Percentiles rank a stretch among this genome's conserved stretches.
Evolutionary conservation across 306 rosid genomes (phyloP).

Genomic region (Myrica gale): DNA sequence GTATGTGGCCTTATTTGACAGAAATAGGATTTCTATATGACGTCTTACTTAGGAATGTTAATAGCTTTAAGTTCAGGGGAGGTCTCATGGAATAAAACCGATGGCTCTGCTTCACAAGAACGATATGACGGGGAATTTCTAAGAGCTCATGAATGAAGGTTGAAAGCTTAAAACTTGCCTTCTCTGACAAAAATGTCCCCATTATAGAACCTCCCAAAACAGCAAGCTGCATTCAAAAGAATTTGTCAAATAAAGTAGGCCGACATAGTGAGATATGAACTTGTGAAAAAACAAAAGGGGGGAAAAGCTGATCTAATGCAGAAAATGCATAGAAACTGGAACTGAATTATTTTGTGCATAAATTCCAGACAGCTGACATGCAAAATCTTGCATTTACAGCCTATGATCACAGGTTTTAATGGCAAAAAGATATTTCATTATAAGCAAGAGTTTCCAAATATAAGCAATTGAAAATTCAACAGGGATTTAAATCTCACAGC

Average conservation of each 20-base stretch:
- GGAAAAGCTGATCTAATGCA: slow-evolving; percentile 12
- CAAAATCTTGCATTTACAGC: background rate
- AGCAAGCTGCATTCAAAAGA: slow-evolving; percentile 63
- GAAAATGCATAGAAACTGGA: slow-evolving; percentile 14
- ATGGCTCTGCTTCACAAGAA: background rate
- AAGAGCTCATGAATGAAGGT: slow-evolving; percentile 7
- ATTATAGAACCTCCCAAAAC: slow-evolving; percentile 90
- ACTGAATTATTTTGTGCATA: background rate
- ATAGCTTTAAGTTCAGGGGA: slow-evolving; percentile 4
- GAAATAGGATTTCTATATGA: background rate
- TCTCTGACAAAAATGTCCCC: slow-evolving; percentile 91
- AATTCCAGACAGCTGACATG: slow-evolving; percentile 8
- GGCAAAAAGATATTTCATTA: background rate
- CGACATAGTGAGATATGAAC: slow-evolving; percentile 10
- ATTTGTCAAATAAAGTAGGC: background rate
- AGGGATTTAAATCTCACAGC: background rate
- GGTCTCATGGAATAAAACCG: slow-evolving; percentile 18
- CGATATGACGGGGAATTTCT: background rate
- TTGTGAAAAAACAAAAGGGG: slow-evolving; percentile 8
- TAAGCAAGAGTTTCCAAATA: background rate
- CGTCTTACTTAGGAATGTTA: background rate
- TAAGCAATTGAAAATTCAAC: background rate
- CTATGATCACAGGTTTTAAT: background rate
- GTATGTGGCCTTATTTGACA: background rate
- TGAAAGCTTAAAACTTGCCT: slow-evolving; percentile 51